These are phyloP conservation scores for Plicaturopsis crispa DNA, from an alignment of 768 basidiomycete genomes.

Conservation along the genomic window DNA sequence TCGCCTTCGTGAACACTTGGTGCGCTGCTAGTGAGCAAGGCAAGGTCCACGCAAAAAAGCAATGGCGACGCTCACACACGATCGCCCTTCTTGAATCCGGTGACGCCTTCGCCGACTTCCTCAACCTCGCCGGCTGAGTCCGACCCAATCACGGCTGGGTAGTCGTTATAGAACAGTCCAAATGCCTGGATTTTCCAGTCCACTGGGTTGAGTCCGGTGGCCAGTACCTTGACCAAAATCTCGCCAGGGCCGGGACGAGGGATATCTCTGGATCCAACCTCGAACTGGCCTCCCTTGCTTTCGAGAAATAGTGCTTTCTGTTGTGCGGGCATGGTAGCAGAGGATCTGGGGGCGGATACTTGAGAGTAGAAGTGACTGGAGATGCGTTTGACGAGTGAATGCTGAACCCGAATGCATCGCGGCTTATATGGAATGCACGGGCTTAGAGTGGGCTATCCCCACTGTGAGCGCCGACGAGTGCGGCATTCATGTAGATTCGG, in stretches of 20 bases:
- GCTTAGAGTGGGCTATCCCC: no score
- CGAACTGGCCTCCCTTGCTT: no score
- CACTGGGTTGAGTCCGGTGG: slow-evolving; percentile 22
- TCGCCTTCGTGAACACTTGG: slow-evolving; percentile 8
- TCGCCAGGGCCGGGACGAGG: slow-evolving; percentile 15
- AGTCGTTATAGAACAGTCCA: slow-evolving; percentile 25
- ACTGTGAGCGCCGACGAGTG: no score
- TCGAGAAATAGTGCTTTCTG: no score
- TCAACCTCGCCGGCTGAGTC: slow-evolving; percentile 33
- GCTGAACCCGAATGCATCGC: no score
- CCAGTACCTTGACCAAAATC: slow-evolving; percentile 18
- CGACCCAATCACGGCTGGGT: slow-evolving; percentile 26
- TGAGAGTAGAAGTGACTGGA: no score
- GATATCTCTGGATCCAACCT: slow-evolving; percentile 4
- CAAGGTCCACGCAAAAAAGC: slow-evolving; percentile 3
- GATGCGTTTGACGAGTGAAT: no score
- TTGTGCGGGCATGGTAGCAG: no score
- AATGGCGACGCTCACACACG: slow-evolving; percentile 19
- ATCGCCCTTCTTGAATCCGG: slow-evolving; percentile 27
- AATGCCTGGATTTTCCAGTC: slow-evolving; percentile 25
- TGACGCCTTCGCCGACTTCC: slow-evolving; percentile 31
- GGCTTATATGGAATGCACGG: no score
- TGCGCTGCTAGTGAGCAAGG: slow-evolving; percentile 1
- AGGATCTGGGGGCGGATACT: no score
- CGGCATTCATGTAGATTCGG: no score